Evolutionary conservation across 2,329 filamentous ascomycete genomes (phyloP).

Genomic region (Ilyonectria destructans): DNA sequence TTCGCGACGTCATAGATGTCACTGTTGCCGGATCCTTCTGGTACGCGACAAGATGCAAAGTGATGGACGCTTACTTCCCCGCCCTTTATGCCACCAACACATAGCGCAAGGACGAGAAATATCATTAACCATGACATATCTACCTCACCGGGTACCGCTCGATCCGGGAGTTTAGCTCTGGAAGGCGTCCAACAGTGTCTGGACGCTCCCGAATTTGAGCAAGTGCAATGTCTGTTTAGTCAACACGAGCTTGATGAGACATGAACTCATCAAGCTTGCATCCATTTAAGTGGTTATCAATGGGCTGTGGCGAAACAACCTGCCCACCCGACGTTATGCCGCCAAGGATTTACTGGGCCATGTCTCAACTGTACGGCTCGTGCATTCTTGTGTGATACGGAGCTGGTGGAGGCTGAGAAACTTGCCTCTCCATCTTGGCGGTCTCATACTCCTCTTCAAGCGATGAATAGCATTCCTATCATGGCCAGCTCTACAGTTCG

Average conservation of each 20-base stretch:
- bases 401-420: not conserved
- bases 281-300: constrained; percentile 5
- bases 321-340: constrained; percentile 11
- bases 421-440: not conserved
- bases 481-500: not conserved
- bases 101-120: not conserved
- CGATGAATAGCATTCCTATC: not conserved
- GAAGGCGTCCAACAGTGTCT: not conserved
- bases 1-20: constrained; percentile 9
- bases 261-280: not conserved
- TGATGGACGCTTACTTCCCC: not conserved
- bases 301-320: constrained; percentile 17
- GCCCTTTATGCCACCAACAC: constrained; percentile 1
- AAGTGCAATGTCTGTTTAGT: not conserved
- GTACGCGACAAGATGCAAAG: constrained; percentile 1
- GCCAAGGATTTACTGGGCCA: constrained; percentile 20
- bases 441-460: not conserved
- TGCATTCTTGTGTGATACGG: constrained; percentile 16
- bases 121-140: not conserved
- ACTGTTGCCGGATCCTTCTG: constrained; percentile 2
- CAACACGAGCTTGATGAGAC: not conserved
- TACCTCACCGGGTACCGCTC: constrained; percentile 1
- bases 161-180: not conserved
- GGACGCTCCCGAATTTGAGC: not conserved
- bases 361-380: constrained; percentile 19